Evolutionary conservation across 441 rosid genomes (phyloP), one percentile per base, ranked within the genome.

Genomic region (Populus tomentosa): DNA sequence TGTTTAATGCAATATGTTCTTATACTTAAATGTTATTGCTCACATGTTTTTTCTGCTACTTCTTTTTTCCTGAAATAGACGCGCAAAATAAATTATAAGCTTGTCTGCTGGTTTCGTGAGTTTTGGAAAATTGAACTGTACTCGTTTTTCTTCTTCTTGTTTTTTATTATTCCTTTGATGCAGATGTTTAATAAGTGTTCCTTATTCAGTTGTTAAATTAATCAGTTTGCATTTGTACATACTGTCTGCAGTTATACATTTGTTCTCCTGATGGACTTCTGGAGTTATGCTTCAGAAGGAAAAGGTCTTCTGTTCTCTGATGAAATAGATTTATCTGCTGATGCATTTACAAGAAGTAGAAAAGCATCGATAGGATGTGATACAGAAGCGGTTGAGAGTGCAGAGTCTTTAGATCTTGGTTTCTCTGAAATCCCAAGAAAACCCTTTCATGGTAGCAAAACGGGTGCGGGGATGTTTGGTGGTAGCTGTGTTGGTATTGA

Each of bases 251-350:
- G 76, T 80, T 74, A 72, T 65, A 23, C 56, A 61, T 72, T 61
- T 72, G 24, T 56, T 80, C 59, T 78, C 70, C 67, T 36, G 73
- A 90, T 90, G 94, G 97, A 92, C 74, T 86, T 88, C 66, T 90
- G 94, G 97, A 86, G 86, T 79, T 87, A 79, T 75, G 75, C 75
- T 61, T 68, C 83, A 35, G 90, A 86, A 78, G 93, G 88, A 61
- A 88, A 83, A 76, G 85, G 82, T 75, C 50, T 80, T 80, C 46
- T 77, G 77, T 82, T 84, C 70, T 46, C 87, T 0, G 88, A 84
- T 75, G 92, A 80, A 81, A 65, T 85, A 32, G 85, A 85, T 79
- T 74, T 81, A 13, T 85, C 89, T 35, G 72, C 77, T 77, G 90
- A 88, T 78, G 69, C 88, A 46, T 77, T 81, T 81, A 70, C 83